Base-by-base conservation (phyloP, 371 early-diverging fungal species). In the Syncephalis plumigaleata region DNA sequence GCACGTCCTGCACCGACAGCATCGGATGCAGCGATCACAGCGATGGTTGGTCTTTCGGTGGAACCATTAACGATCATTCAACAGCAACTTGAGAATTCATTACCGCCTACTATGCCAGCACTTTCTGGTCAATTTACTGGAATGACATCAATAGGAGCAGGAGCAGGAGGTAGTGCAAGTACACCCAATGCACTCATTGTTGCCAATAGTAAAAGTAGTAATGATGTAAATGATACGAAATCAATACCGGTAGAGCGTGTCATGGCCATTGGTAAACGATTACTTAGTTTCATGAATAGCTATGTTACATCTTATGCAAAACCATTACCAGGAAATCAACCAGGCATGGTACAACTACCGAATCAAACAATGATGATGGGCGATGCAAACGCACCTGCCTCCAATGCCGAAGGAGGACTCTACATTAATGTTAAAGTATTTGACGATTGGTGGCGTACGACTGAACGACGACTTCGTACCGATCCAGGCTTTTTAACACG, bases 11-110 rank as follows among this genome's bases (percentile, higher is more conserved):
- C 48, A 27, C 45, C 50, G 39, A 11, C 31, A 4, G 11, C 31
- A 31, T 31, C 31, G 31, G 31, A 31, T 4, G n/a, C n/a, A n/a
- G 52, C 52, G 9, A 51, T 71, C 17, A 63, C 71, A 3, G 91
- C 90, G 0, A 81, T 79, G 24, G 60, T 93, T 4, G 94, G 94
- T 2, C 90, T 93, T 39, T 84, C 86, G 0, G 82, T 93, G 23
- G 92, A 91, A 50, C 88, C 91, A 3, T 55, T 84, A 18, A 69
- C 69, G 24, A 57, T 61, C 2, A 80, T 90, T 22, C 60, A 78
- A 52, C 65, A 68, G 45, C 72, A 78, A 54, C 45, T 75, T 9
- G 47, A 58, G 31, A 50, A 11, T 18, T 39, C 15, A 5, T 37
- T 5, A 21, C 39, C 15, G 25, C 25, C 1, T 17, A 9, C 42